Evolutionary conservation across 2,329 filamentous ascomycete genomes (phyloP).

Genomic region (Davidsoniella virescens): DNA sequence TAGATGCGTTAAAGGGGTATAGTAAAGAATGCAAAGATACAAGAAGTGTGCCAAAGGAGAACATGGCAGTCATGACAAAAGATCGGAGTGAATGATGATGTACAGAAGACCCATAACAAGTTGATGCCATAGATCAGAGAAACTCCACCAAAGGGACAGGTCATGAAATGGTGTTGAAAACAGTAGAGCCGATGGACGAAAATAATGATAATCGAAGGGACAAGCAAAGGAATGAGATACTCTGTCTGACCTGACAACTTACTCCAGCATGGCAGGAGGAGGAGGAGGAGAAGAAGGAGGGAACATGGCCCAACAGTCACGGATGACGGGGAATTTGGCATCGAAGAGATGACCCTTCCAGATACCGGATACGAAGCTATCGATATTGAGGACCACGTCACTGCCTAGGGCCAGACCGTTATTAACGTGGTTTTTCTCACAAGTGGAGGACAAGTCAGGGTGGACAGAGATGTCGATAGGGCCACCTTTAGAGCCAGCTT

Average conservation of each 20-base stretch:
- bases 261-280: constrained; percentile 2
- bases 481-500: background rate
- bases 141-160: no score
- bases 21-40: no score
- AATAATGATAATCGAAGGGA: no score
- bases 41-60: no score
- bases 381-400: background rate
- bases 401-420: background rate
- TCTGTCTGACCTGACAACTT: background rate
- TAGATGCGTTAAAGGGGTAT: no score
- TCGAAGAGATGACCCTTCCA: constrained; percentile 1
- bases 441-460: background rate
- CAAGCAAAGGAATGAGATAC: background rate
- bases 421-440: background rate
- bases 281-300: background rate
- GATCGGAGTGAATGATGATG: no score
- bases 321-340: background rate
- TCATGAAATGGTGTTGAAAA: no score
- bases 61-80: no score
- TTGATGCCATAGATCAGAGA: no score
- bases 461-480: background rate
- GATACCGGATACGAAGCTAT: background rate
- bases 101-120: no score
- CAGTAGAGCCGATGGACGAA: no score
- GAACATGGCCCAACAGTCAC: background rate